Base-by-base conservation (phyloP, 2,329 filamentous ascomycete species). In the Aspergillus floridensis region DNA sequence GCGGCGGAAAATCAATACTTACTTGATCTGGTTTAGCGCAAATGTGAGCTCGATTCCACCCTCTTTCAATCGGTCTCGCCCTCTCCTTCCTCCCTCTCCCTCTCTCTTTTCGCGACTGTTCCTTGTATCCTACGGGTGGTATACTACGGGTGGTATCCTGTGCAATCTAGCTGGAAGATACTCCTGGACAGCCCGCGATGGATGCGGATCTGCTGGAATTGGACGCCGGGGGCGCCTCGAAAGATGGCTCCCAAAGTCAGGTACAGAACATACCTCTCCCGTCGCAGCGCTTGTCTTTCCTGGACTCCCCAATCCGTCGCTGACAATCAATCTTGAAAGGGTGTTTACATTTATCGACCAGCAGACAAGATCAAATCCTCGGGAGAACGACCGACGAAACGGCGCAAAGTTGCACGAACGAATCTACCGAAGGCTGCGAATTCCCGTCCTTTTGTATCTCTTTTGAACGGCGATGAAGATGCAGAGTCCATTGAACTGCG, bases 261-360 rank as follows among this genome's bases (percentile, higher is more conserved):
- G 72, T 74, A 68, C 53, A 12, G n/a, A 16, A 44, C 38, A 44
- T 44, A 44, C 16, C 5, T 44, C 14, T 19, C 38, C 38, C 38
- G 38, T 44, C 12, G 26, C 19, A 44, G 24, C 47, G 12, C n/a
- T 31, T 22, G 38, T 31, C 31, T 44, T 53, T 60, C 57, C 19
- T 10, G 14, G 46, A 21, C 35, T 21, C 26, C 35, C n/a, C 14
- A 38, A 12, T 16, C 12, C 26, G 24, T 58, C 44, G 58, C 65
- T 71, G 63, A 73, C 50, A 49, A 19, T 16, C 3, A 55, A 46
- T 59, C 29, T 8, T 51, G 38, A 19, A 69, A 89, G 86, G 81
- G 82, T 50, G 84, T 85, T 58, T 89, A 86, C 71, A 76, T 89
- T 63, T 89, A 88, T 72, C 80, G 82, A 60, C 82, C 86, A 59